Conservation (phyloP, 805 yeast species). For the Osmozyma mogii region DNA sequence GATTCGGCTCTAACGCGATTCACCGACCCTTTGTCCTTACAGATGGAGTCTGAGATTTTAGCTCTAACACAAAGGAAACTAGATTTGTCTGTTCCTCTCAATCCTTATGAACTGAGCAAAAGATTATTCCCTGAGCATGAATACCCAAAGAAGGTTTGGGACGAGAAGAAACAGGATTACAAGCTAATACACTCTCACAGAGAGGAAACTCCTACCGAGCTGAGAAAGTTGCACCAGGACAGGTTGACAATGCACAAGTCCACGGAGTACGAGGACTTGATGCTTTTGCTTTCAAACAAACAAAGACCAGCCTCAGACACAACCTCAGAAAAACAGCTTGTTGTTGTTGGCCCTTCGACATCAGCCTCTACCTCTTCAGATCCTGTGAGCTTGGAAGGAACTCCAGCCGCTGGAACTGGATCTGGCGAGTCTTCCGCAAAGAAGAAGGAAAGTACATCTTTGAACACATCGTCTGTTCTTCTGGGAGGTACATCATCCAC, state of each 20-base stretch:
- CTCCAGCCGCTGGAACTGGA: slow-evolving; percentile 10
- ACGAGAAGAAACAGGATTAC: slow-evolving; percentile 25
- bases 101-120: slow-evolving; percentile 50
- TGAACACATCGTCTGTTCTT: slow-evolving; percentile 9
- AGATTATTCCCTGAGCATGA: slow-evolving; percentile 41
- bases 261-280: slow-evolving; percentile 78
- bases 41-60: slow-evolving; percentile 83
- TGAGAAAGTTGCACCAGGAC: slow-evolving; percentile 35
- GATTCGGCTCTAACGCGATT: slow-evolving; percentile 68
- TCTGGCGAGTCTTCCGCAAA: too few species aligned
- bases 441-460: slow-evolving; percentile 2
- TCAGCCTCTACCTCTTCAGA: slow-evolving; percentile 9
- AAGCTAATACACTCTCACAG: slow-evolving; percentile 24
- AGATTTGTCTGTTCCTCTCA: slow-evolving; percentile 64
- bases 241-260: slow-evolving; percentile 54
- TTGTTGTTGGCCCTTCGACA: slow-evolving; percentile 27
- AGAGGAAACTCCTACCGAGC: slow-evolving; percentile 17
- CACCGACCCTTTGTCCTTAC: slow-evolving; percentile 69
- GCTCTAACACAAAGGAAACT: slow-evolving; percentile 72
- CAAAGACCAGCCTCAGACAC: slow-evolving; percentile 31
- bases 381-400: slow-evolving; percentile 9
- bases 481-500: slow-evolving; percentile 30
- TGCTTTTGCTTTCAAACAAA: slow-evolving; percentile 44
- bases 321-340: slow-evolving; percentile 28
- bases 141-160: slow-evolving; percentile 40